phyloP scores from a whole-genome alignment of 768 basidiomycete genomes.

The Boletellus ananas region DNA sequence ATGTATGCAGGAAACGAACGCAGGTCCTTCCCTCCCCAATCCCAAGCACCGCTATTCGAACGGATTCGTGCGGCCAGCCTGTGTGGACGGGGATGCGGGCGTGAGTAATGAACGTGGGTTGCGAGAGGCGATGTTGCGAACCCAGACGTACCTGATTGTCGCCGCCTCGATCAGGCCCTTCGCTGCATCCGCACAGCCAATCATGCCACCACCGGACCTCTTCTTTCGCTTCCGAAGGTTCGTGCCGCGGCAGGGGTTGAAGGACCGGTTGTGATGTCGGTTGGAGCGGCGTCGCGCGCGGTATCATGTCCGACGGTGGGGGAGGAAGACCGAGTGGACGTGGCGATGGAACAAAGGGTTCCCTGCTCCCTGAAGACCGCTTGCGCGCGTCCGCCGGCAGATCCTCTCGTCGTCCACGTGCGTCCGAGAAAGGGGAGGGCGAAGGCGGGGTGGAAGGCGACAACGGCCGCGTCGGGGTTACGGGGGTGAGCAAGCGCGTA shows the following conservation, averaged over 20 bases:
- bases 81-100: neutral
- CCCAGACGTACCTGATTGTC: conserved; percentile 57
- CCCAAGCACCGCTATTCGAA: conserved; percentile 34
- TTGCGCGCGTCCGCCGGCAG: neutral
- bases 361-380: conserved; percentile 4
- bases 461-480: neutral
- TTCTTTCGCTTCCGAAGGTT: conserved; percentile 27
- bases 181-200: conserved; percentile 78
- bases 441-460: conserved; percentile 6
- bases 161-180: conserved; percentile 69
- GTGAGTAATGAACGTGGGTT: neutral
- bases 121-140: neutral
- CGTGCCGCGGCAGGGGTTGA: conserved; percentile 20
- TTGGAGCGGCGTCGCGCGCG: conserved; percentile 33
- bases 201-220: conserved; percentile 78
- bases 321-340: conserved; percentile 60
- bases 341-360: conserved; percentile 39
- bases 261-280: conserved; percentile 32
- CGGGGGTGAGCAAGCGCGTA: neutral
- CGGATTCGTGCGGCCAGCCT: conserved; percentile 76
- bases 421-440: conserved; percentile 37
- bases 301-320: conserved; percentile 32
- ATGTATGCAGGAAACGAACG: conserved; percentile 1
- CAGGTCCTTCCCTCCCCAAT: neutral
- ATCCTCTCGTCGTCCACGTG: conserved; percentile 18